Evolutionary conservation across 805 yeast genomes (phyloP), one percentile per base, ranked within the genome.

Genomic region (Wickerhamiella sergipiensis): DNA sequence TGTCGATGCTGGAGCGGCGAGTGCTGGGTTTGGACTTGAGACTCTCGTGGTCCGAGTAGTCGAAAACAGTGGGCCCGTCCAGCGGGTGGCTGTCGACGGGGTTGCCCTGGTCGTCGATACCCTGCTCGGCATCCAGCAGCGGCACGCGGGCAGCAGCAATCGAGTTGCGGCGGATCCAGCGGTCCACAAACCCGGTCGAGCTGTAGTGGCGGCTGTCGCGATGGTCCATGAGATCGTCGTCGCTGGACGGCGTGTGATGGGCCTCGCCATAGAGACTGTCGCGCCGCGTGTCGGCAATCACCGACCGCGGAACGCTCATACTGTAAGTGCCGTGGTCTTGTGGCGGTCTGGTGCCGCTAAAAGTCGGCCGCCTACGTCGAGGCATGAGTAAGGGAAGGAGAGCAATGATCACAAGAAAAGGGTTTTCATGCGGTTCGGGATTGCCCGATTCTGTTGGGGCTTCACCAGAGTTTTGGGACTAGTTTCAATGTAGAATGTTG

Each of bases 11-110:
- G 40, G 78, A 69, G 53, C 83, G 71, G 47, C 83, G 75, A 21
- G 81, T 74, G 2, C 79, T 70, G 5, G 87, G 86, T 58, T 80
- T 79, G n/a, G 85, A 80, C 46, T 56, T 57, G 48, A 59, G 55
- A 23, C 60, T 52, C 18, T 52, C 59, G 18, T 52, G 50, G 26
- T 55, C 60, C 22, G 45, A 31, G 46, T 55, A 58, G 12, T 48
- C 51, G 21, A 53, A 58, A 10, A 10, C 18, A 13, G 50, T 55
- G 17, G 46, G 51, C 22, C 13, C 47, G 24, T 19, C 21, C 22
- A 36, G 18, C 36, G 17, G 39, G 12, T 21, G 2, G 13, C 50
- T 17, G 15, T 40, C 43, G 10, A 15, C 29, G 45, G 39, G 38
- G 19, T 43, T 44, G 13, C 17, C 33, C 26, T 44, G 52, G 18